Evolutionary conservation across 2,329 filamentous ascomycete genomes (phyloP).

Genomic region (Escovopsis sp.): DNA sequence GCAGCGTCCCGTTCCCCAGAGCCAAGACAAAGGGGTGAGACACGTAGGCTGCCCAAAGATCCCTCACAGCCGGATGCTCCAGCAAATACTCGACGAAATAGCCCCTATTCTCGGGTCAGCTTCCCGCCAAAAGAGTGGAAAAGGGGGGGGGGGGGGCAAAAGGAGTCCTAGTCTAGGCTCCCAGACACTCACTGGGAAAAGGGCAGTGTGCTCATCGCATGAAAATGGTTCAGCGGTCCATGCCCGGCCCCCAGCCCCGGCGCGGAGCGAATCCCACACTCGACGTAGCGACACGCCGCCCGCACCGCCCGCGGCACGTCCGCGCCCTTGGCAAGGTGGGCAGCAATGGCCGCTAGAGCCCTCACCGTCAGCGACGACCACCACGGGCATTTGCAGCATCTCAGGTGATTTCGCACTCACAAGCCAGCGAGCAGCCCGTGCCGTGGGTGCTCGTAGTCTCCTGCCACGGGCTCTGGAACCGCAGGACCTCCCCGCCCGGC

Average conservation of each 20-base stretch:
- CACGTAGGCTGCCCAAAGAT: slow-evolving; percentile 61
- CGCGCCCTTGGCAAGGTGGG: slow-evolving; percentile 50
- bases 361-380: background rate
- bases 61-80: slow-evolving; percentile 56
- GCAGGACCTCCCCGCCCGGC: slow-evolving; percentile 33
- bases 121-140: background rate
- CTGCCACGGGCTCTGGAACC: slow-evolving; percentile 58
- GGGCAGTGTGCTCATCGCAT: slow-evolving; percentile 52
- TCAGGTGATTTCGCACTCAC: slow-evolving; percentile 29
- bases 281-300: slow-evolving; percentile 55
- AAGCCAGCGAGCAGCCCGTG: slow-evolving; percentile 87
- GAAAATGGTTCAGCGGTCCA: slow-evolving; percentile 67
- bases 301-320: slow-evolving; percentile 46
- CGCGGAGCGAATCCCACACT: slow-evolving; percentile 54
- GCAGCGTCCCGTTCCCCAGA: slow-evolving; percentile 62
- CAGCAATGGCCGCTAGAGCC: slow-evolving; percentile 51
- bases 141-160: background rate
- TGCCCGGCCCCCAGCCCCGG: slow-evolving; percentile 49
- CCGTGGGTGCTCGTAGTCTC: slow-evolving; percentile 76
- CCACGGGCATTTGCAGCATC: background rate
- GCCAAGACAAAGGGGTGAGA: slow-evolving; percentile 71
- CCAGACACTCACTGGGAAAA: slow-evolving; percentile 46
- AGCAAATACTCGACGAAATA: slow-evolving; percentile 76
- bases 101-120: slow-evolving; percentile 31
- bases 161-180: no score